Conservation (phyloP, 345 rosid species). For the Citrus medica region DNA sequence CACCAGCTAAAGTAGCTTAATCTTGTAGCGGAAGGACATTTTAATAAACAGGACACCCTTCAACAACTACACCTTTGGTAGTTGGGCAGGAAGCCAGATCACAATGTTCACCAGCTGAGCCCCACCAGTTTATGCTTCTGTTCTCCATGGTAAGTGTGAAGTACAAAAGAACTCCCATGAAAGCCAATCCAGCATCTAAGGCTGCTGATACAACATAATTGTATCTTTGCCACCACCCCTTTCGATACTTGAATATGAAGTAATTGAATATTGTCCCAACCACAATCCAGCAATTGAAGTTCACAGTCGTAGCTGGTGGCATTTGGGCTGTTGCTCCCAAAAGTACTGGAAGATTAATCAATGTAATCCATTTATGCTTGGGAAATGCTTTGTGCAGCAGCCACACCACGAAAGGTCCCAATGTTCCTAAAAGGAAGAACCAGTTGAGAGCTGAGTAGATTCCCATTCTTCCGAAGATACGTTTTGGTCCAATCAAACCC, state of each 20-base stretch:
- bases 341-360: conserved; percentile 51
- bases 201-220: conserved; percentile 62
- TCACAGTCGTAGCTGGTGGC: conserved; percentile 58
- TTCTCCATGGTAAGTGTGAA: conserved; percentile 40
- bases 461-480: conserved; percentile 46
- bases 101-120: conserved; percentile 43
- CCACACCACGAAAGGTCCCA: conserved; percentile 49
- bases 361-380: conserved; percentile 40
- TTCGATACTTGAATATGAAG: conserved; percentile 40
- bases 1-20: not conserved
- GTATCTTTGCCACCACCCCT: conserved; percentile 61
- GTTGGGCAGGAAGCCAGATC: conserved; percentile 54
- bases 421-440: conserved; percentile 54
- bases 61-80: conserved; percentile 36
- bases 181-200: conserved; percentile 55
- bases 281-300: conserved; percentile 49
- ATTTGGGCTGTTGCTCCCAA: conserved; percentile 49
- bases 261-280: conserved; percentile 45
- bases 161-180: conserved; percentile 53
- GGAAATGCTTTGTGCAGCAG: conserved; percentile 45
- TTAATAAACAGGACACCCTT: conserved; percentile 48
- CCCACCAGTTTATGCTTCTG: conserved; percentile 44
- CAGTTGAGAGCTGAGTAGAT: conserved; percentile 51
- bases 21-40: not conserved
- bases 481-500: conserved; percentile 55